Conservation (phyloP, 805 yeast genomes). For the Metschnikowia anglica region DNA sequence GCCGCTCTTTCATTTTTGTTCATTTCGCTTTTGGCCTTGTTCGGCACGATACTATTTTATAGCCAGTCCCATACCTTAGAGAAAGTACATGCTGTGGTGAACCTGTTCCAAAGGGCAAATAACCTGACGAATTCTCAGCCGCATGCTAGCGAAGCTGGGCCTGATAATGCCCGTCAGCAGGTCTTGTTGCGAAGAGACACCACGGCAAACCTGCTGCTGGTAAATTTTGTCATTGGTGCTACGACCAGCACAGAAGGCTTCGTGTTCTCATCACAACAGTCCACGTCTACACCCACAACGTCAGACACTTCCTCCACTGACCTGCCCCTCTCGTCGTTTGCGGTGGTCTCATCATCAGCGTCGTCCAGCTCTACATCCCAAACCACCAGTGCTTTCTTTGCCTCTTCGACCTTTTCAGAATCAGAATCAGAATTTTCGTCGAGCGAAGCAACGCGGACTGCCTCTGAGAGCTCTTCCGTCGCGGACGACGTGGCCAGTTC, state of each 20-base stretch:
- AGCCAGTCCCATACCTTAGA: neutral
- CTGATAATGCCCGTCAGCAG: slow-evolving; percentile 1
- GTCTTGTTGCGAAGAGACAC: slow-evolving; percentile 5
- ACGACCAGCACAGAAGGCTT: neutral
- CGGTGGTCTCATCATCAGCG: neutral
- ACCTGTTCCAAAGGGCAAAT: neutral
- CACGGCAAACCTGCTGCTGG: slow-evolving; percentile 7
- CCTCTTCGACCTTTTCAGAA: neutral
- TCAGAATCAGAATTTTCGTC: too few species aligned
- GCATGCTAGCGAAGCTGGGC: neutral
- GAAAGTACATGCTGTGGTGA: neutral
- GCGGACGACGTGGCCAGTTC: neutral
- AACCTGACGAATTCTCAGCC: neutral
- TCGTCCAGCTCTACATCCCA: neutral
- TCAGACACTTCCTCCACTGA: neutral
- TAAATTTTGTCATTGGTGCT: neutral
- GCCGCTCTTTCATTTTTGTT: slow-evolving; percentile 7
- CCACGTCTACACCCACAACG: neutral
- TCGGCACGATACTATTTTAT: slow-evolving; percentile 3
- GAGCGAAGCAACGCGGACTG: too few species aligned
- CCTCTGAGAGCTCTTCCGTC: neutral
- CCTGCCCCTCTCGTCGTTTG: neutral
- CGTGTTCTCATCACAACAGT: too few species aligned
- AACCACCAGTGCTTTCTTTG: neutral
- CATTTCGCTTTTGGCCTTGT: slow-evolving; percentile 3